phyloP scores from a whole-genome alignment of 352 stramenopile species.

The Globisporangium spinosum region DNA sequence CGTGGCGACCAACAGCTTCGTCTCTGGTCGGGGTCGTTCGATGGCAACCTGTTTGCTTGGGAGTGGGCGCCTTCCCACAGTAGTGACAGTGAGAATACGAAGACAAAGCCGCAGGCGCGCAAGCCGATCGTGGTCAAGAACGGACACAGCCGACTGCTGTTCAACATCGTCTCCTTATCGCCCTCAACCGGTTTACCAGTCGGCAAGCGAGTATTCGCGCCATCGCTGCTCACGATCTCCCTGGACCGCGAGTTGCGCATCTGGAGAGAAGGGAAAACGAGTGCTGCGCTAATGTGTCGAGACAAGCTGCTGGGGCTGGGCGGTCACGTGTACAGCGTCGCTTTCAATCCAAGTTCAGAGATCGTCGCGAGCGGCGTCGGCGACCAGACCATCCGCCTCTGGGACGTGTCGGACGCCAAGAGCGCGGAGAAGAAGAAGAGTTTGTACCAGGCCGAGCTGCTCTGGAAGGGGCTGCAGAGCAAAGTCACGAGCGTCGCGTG shows the following conservation, averaged over 20 bases:
- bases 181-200: neutral
- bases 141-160: conserved; percentile 59
- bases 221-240: conserved; percentile 52
- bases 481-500: conserved; percentile 68
- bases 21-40: conserved; percentile 70
- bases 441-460: conserved; percentile 37
- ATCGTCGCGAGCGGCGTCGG: conserved; percentile 52
- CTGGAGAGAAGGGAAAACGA: conserved; percentile 35
- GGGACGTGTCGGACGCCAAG: conserved; percentile 26
- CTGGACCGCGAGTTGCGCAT: conserved; percentile 66
- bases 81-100: conserved; percentile 10
- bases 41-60: conserved; percentile 63
- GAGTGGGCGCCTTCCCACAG: conserved; percentile 30
- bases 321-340: conserved; percentile 58
- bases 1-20: conserved; percentile 15
- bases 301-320: conserved; percentile 51
- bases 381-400: conserved; percentile 77
- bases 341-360: conserved; percentile 26
- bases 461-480: conserved; percentile 79
- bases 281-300: conserved; percentile 26
- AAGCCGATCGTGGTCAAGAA: conserved; percentile 57
- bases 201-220: neutral
- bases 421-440: conserved; percentile 15
- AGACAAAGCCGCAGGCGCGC: conserved; percentile 14
- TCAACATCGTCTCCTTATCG: conserved; percentile 46